Base-by-base conservation (phyloP, 2,329 filamentous ascomycete genomes). In the Pseudogymnoascus sp. region DNA sequence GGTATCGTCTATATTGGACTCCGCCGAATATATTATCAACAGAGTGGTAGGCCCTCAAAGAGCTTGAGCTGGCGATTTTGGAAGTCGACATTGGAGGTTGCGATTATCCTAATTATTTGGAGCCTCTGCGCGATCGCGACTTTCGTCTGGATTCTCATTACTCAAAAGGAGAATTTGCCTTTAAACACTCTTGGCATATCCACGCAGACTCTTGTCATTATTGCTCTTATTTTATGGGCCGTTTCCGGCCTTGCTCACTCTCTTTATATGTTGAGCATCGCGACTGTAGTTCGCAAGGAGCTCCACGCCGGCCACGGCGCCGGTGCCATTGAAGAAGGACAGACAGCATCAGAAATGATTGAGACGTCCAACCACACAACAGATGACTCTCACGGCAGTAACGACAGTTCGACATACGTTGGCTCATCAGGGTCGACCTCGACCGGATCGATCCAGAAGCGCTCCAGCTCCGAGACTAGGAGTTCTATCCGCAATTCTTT, bases 401-500 rank as follows among this genome's bases (percentile, higher is more conserved):
- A 58, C 57, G 65, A 62, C 4, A 54, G 65, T 57, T 59, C 62
- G 14, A 50, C 59, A 32, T 69, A 68, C 0, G 60, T 65, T 34
- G 68, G 68, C 14, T 69, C 65, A 3, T 65, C 59, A 41, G 66
- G 63, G 22, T 61, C 65, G 16, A 60, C 77, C 30, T 64, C 78
- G 3, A 77, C 78, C 0, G 74, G 74, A 4, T 79, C 80, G 1
- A 76, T 76, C 47, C 71, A 74, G 65, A 74, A 78, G 64, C 69
- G 75, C 65, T 76, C 81, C 60, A 68, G 75, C 61, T 69, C 78
- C 38, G 73, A 80, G 67, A 76, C 77, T 1, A 72, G 79, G 66
- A 75, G 71, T 64, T 81, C 79, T 2, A 70, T 81, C 57, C 76
- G 78, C 14, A 77, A 76, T 3, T 81, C 79, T 0, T 64, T 82